Evolutionary conservation across 2,329 filamentous ascomycete species (phyloP).

Genomic region (Aspergillus udagawae): DNA sequence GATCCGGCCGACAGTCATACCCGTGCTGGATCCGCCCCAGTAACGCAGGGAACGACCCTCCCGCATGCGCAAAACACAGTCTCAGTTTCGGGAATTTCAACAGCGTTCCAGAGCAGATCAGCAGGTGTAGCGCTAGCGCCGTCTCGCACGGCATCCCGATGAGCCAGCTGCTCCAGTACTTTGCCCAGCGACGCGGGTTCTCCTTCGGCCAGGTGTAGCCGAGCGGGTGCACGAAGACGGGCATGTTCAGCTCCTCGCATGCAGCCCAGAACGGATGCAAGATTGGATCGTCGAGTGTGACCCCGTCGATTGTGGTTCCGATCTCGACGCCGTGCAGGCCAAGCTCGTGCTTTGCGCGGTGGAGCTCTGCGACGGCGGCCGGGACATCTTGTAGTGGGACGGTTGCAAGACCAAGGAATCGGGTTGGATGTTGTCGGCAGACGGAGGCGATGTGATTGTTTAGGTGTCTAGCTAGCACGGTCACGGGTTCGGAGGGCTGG

Average conservation of each 20-base stretch:
- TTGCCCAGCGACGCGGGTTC: slow-evolving; percentile 14
- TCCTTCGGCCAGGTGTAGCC: slow-evolving; percentile 15
- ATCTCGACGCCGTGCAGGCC: slow-evolving; percentile 15
- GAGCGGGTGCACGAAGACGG: slow-evolving; percentile 18
- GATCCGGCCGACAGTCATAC: slow-evolving; percentile 10
- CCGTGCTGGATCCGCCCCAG: slow-evolving; percentile 18
- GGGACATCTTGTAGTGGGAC: slow-evolving; percentile 14
- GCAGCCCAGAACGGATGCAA: slow-evolving; percentile 15
- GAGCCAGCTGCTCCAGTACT: slow-evolving; percentile 18
- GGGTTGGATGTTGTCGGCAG: slow-evolving; percentile 6
- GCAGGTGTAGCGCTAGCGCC: slow-evolving; percentile 13
- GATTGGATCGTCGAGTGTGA: slow-evolving; percentile 6
- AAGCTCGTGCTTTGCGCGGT: slow-evolving; percentile 8
- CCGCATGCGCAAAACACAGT: slow-evolving; percentile 17
- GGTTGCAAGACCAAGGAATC: slow-evolving; percentile 15
- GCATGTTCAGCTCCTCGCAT: slow-evolving; percentile 14
- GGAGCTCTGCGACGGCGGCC: slow-evolving; percentile 8
- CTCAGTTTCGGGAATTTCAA: slow-evolving; percentile 12
- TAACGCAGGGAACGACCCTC: slow-evolving; percentile 12
- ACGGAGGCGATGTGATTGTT: slow-evolving; percentile 16
- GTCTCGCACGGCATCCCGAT: slow-evolving; percentile 18
- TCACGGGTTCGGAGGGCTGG: slow-evolving; percentile 11
- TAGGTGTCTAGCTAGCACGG: slow-evolving; percentile 7
- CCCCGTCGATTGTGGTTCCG: slow-evolving; percentile 11
- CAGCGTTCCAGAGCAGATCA: slow-evolving; percentile 12